These are phyloP conservation scores for Arthrobotrys sphaeroides DNA, from an alignment of 2,329 filamentous ascomycete species.

Conservation along the genomic window DNA sequence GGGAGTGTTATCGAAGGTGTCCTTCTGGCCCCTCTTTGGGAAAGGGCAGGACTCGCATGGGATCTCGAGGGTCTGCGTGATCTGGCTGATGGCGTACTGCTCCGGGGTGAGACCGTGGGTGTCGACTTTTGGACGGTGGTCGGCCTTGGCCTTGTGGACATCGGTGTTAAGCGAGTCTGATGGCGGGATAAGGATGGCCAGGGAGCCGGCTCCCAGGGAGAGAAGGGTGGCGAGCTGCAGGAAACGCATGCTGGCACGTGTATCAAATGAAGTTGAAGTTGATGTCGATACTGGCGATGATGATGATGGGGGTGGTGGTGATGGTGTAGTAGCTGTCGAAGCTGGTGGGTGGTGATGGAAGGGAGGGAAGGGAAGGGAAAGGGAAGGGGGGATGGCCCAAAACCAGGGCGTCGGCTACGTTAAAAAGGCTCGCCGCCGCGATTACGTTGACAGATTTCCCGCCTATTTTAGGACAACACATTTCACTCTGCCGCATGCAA, in stretches of 20 bases:
- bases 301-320: not conserved
- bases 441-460: slow-evolving; percentile 31
- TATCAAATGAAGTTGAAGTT: too few relatives aligned
- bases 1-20: slow-evolving; percentile 21
- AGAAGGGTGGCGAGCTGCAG: slow-evolving; percentile 43
- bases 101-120: slow-evolving; percentile 42
- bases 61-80: slow-evolving; percentile 33
- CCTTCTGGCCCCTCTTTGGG: slow-evolving; percentile 16
- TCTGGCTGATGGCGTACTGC: slow-evolving; percentile 28
- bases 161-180: slow-evolving; percentile 32
- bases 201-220: slow-evolving; percentile 52
- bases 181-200: slow-evolving; percentile 44
- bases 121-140: slow-evolving; percentile 30
- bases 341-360: not conserved
- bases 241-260: slow-evolving; percentile 34
- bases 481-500: slow-evolving; percentile 32
- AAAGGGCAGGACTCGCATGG: slow-evolving; percentile 46
- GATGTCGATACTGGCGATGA: not conserved
- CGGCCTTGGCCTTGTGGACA: slow-evolving; percentile 27
- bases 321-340: not conserved
- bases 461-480: slow-evolving; percentile 38
- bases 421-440: slow-evolving; percentile 8
- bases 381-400: not conserved
- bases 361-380: not conserved
- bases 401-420: not conserved